Conservation (phyloP, 306 rosid genomes). For the Vigna angularis region DNA sequence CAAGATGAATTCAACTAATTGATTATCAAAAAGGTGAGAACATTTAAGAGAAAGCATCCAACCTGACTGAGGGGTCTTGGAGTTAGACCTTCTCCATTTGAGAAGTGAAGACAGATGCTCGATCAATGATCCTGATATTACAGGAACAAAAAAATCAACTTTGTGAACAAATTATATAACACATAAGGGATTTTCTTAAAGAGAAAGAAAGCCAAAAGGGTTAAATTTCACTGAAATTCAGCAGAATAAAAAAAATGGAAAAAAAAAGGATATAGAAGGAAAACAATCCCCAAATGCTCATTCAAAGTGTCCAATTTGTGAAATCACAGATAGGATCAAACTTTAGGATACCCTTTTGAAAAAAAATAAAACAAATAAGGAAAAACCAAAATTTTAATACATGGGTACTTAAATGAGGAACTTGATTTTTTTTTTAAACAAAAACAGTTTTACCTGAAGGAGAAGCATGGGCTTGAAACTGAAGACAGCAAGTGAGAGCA, state of each 20-base stretch:
- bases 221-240: background rate
- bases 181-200: background rate
- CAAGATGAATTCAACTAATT: background rate
- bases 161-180: background rate
- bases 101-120: constrained; percentile 78
- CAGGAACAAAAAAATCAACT: constrained; percentile 1
- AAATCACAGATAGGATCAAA: constrained; percentile 1
- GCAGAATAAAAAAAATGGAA: background rate
- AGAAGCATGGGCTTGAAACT: constrained; percentile 72
- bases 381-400: background rate
- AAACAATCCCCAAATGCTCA: too few species aligned
- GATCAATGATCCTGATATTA: constrained; percentile 72
- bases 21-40: background rate
- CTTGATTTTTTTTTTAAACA: background rate
- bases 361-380: background rate
- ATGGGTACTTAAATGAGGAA: background rate
- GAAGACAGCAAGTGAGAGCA: constrained; percentile 52
- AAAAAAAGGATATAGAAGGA: too few species aligned
- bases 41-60: constrained; percentile 1
- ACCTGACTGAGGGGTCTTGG: constrained; percentile 84
- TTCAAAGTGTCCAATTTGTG: background rate
- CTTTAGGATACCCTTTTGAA: constrained; percentile 47
- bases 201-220: background rate
- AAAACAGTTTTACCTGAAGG: constrained; percentile 65
- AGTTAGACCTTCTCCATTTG: constrained; percentile 84